Base-by-base conservation (phyloP, 208 protist species). In the Porcisia hertigi region DNA sequence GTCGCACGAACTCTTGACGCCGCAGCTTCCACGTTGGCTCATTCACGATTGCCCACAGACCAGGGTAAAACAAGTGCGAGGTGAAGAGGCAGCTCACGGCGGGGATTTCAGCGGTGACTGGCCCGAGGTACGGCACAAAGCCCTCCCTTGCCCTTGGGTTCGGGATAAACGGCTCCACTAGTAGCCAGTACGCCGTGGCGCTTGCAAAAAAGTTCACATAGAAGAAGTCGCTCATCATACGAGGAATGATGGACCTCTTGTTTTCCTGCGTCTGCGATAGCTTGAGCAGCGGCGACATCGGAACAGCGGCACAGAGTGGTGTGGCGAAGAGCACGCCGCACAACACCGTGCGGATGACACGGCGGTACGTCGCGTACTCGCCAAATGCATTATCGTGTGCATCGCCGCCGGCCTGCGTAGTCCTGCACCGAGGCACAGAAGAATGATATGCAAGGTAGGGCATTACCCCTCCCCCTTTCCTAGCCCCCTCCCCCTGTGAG, bases 151-250 rank as follows among this genome's bases (percentile, higher is more conserved):
- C 88, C 8, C 77, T 73, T 2, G 74, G 64, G 54, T 90, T 90
- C 11, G 77, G 25, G 52, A 88, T 83, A 65, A 71, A 79, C 5
- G 82, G 83, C 73, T 91, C 86, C n/a, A 88, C 75, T 5, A 93
- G 52, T 8, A 71, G 3, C 79, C 73, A 87, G 65, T 93, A 93
- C 18, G 85, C 64, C 6, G 71, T 55, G 12, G 79, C 62, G 71
- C 79, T 86, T 0, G 87, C 85, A 9, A 85, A 52, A 62, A 93
- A 93, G 69, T 85, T 89, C 23, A 93, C 86, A 43, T 85, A 89
- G 55, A 93, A 93, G 75, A 93, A 93, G 75, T 93, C 89, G 59
- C 73, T 90, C 86, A 93, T 92, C 81, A 93, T 93, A 39, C 89
- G 81, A 23, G 87, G 84, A 57, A 90, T 75, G 63, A 93, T 80